Percentiles rank a stretch among this genome's conserved stretches.
These are phyloP conservation scores for Colletotrichum sansevieriae DNA, from an alignment of 2,329 filamentous ascomycete species.

Conservation along the genomic window DNA sequence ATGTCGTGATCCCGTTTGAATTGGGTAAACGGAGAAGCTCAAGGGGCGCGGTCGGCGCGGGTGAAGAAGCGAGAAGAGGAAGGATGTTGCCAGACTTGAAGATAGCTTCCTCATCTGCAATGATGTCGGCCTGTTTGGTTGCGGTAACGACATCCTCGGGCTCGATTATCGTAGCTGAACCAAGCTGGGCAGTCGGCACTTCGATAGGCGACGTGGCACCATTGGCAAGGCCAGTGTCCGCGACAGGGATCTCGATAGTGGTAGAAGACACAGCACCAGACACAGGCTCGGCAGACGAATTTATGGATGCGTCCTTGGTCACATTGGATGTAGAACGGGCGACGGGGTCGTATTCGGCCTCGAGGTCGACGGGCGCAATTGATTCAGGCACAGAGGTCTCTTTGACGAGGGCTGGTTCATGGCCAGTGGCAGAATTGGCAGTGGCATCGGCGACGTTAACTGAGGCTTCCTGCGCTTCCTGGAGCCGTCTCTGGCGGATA, in stretches of 20 bases:
- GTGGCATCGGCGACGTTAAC: slow-evolving; percentile 6
- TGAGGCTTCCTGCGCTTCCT: slow-evolving; percentile 56
- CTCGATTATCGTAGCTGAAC: background rate
- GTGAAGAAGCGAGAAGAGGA: background rate
- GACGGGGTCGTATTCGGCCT: background rate
- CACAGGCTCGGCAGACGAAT: slow-evolving; percentile 10
- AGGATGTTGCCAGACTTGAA: background rate
- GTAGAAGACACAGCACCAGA: slow-evolving; percentile 11
- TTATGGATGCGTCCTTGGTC: slow-evolving; percentile 5
- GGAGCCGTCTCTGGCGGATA: slow-evolving; percentile 75
- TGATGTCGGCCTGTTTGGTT: background rate
- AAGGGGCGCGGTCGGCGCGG: slow-evolving; percentile 54
- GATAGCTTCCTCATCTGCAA: background rate
- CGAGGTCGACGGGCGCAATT: slow-evolving; percentile 1
- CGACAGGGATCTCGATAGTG: background rate
- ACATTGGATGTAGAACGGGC: slow-evolving; percentile 10
- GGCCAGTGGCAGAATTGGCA: slow-evolving; percentile 9
- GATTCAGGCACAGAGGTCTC: slow-evolving; percentile 28
- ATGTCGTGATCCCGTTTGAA: slow-evolving; percentile 48
- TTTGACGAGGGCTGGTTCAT: slow-evolving; percentile 24
- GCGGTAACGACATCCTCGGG: background rate
- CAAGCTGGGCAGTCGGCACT: background rate
- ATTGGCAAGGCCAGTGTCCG: background rate
- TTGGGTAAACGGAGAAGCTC: slow-evolving; percentile 69
- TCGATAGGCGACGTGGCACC: slow-evolving; percentile 1